Evolutionary conservation across 345 rosid genomes (phyloP).

Genomic region (sweet orange (Citrus sinensis)): DVS_A1.0 CM039165.1:35959001-35959500

Average conservation of each 20-base stretch:
- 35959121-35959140: neutral
- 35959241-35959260: neutral
- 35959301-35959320: neutral
- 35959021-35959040: slow-evolving; percentile 49
- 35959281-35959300: neutral
- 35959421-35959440: neutral
- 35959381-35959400: neutral
- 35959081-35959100: slow-evolving; percentile 4
- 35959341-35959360: neutral
- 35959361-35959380: neutral
- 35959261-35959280: neutral
- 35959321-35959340: neutral
- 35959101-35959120: neutral
- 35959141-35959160: neutral
- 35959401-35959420: too few relatives aligned
- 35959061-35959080: slow-evolving; percentile 33
- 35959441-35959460: neutral
- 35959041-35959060: slow-evolving; percentile 37
- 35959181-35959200: neutral
- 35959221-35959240: neutral
- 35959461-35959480: neutral
- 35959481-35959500: neutral
- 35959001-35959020: slow-evolving; percentile 59
- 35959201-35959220: neutral
- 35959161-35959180: neutral